phyloP scores from a whole-genome alignment of 257 asterid genomes.

The Solanum gracilifrons region DNA sequence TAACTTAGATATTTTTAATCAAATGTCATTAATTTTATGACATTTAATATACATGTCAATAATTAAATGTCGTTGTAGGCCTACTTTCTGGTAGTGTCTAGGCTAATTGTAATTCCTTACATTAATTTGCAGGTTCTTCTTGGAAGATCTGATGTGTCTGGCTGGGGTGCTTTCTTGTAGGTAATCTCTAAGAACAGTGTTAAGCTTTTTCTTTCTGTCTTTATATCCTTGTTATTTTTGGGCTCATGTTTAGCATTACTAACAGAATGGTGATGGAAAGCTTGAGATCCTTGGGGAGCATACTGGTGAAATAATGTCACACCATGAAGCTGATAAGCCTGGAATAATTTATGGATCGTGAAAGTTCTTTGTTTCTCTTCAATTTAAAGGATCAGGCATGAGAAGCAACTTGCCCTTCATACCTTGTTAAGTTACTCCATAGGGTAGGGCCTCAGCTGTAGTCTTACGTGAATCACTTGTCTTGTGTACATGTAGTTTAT shows the following conservation, averaged over 20 bases:
- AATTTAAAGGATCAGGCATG: conserved; percentile 54
- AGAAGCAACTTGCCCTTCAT: neutral
- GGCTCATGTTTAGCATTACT: neutral
- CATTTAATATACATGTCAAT: neutral
- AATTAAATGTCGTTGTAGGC: neutral
- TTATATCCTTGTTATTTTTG: neutral
- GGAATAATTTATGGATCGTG: conserved; percentile 78
- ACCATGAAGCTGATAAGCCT: conserved; percentile 71
- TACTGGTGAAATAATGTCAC: conserved; percentile 65
- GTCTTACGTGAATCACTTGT: neutral
- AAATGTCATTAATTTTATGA: neutral
- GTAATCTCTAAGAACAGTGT: conserved; percentile 25
- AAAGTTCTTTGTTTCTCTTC: conserved; percentile 56
- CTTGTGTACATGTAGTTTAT: conserved; percentile 53
- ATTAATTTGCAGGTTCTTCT: conserved; percentile 52
- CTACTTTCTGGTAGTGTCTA: neutral
- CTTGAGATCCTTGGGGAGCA: conserved; percentile 66
- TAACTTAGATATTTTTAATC: neutral
- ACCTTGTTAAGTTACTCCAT: neutral
- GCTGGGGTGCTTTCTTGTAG: conserved; percentile 99
- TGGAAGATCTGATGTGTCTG: conserved; percentile 91
- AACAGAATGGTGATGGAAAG: conserved; percentile 59
- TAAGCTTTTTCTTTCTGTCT: neutral
- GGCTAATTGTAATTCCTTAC: neutral
- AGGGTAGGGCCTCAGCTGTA: neutral